Percentiles rank a stretch among this genome's conserved stretches.
phyloP scores from a whole-genome alignment of 257 asterid genomes.

The Solanum pennellii region DNA sequence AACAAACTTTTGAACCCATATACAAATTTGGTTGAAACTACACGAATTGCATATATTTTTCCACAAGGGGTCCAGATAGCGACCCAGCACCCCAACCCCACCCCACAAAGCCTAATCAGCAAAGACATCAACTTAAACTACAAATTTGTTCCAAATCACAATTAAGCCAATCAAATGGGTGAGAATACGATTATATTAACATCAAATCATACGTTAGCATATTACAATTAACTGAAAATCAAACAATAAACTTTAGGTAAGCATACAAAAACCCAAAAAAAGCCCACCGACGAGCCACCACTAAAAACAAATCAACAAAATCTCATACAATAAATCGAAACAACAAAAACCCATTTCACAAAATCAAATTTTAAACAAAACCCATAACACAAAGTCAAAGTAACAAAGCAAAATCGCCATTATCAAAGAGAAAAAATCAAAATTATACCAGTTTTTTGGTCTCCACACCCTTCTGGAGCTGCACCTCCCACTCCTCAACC shows the following conservation, averaged over 20 bases:
- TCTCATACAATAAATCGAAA: background rate
- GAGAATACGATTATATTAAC: background rate
- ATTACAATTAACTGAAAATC: background rate
- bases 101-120: background rate
- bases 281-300: background rate
- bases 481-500: conserved; percentile 29
- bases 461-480: conserved; percentile 28
- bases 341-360: background rate
- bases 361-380: background rate
- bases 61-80: background rate
- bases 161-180: background rate
- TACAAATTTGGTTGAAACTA: background rate
- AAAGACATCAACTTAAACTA: background rate
- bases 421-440: background rate
- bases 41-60: background rate
- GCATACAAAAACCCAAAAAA: background rate
- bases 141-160: background rate
- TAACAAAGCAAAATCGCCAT: background rate
- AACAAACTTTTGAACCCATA: background rate
- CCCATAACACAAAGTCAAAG: background rate
- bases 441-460: conserved; percentile 41
- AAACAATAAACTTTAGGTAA: background rate
- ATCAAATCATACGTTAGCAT: background rate
- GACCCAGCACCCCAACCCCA: background rate
- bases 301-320: background rate